Percentiles rank a stretch among this genome's conserved stretches.
phyloP scores from a whole-genome alignment of 2,329 filamentous ascomycete genomes.

The Setomelanomma holmii region DNA sequence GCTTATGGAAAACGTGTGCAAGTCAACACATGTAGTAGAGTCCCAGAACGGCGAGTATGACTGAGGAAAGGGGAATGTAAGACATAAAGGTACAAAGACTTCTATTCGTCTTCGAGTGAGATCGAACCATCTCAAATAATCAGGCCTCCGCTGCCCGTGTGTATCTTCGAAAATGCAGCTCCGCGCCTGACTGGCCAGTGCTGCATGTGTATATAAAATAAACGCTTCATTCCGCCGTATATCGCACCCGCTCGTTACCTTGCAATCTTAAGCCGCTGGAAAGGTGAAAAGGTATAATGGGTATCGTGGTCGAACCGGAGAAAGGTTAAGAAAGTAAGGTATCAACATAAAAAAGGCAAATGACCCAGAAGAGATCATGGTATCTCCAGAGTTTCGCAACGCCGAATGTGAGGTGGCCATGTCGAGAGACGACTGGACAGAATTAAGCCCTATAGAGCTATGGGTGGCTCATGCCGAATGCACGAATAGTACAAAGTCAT shows the following conservation, averaged over 20 bases:
- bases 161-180: slow-evolving; percentile 24
- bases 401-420: slow-evolving; percentile 22
- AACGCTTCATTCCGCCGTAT: slow-evolving; percentile 17
- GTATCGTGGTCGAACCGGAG: slow-evolving; percentile 45
- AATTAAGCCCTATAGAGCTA: slow-evolving; percentile 19
- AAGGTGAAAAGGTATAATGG: slow-evolving; percentile 42
- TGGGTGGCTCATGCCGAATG: slow-evolving; percentile 24
- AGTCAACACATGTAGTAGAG: background rate
- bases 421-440: slow-evolving; percentile 19
- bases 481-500: slow-evolving; percentile 44
- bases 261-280: slow-evolving; percentile 33
- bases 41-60: background rate
- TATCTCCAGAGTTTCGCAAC: slow-evolving; percentile 35
- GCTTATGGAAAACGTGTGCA: too few relatives aligned
- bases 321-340: slow-evolving; percentile 27
- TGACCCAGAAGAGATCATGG: slow-evolving; percentile 28
- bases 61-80: slow-evolving; percentile 3
- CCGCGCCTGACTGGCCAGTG: slow-evolving; percentile 16
- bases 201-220: slow-evolving; percentile 23
- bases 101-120: slow-evolving; percentile 15
- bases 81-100: slow-evolving; percentile 4
- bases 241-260: slow-evolving; percentile 29
- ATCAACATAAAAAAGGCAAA: slow-evolving; percentile 28
- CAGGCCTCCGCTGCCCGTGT: slow-evolving; percentile 5
- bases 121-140: background rate